A percentile compares a stretch with the other conserved stretches of the same genome.
phyloP scores from a whole-genome alignment of 1,139 yeast species.

The Hansenula anomala region DNA sequence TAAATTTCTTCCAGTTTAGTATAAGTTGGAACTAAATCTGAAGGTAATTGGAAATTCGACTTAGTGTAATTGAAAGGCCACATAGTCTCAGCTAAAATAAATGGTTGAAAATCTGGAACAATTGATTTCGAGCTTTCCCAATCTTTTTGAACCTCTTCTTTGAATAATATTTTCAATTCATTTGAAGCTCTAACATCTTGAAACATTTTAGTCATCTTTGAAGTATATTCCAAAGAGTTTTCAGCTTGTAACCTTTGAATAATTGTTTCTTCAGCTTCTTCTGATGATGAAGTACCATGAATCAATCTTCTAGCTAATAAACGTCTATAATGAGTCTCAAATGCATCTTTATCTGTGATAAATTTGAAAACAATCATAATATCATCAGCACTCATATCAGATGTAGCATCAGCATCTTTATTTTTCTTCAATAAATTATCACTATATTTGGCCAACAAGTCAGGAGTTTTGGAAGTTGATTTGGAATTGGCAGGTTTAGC shows the following conservation, averaged over 20 bases:
- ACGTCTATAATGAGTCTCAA: slow-evolving; percentile 90
- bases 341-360: slow-evolving; percentile 90
- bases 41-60: slow-evolving; percentile 50
- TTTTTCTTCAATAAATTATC: slow-evolving; percentile 78
- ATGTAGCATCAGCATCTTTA: slow-evolving; percentile 58
- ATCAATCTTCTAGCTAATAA: slow-evolving; percentile 85
- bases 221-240: slow-evolving; percentile 89
- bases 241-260: slow-evolving; percentile 86
- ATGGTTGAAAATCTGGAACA: slow-evolving; percentile 66
- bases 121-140: slow-evolving; percentile 29
- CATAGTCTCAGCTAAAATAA: slow-evolving; percentile 79
- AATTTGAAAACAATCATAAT: slow-evolving; percentile 85
- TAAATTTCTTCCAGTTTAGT: slow-evolving; percentile 68
- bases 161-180: slow-evolving; percentile 67
- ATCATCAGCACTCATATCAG: slow-evolving; percentile 73
- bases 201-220: slow-evolving; percentile 94
- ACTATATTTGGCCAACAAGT: slow-evolving; percentile 82
- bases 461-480: slow-evolving; percentile 73
- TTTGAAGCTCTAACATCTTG: slow-evolving; percentile 87
- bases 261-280: slow-evolving; percentile 79
- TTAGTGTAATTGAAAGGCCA: slow-evolving; percentile 69
- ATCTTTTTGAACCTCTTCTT: slow-evolving; percentile 39
- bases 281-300: slow-evolving; percentile 76
- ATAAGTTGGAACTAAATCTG: slow-evolving; percentile 59
- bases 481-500: slow-evolving; percentile 61